Conservation (phyloP, 306 rosid species). For the Urtica urens region DNA sequence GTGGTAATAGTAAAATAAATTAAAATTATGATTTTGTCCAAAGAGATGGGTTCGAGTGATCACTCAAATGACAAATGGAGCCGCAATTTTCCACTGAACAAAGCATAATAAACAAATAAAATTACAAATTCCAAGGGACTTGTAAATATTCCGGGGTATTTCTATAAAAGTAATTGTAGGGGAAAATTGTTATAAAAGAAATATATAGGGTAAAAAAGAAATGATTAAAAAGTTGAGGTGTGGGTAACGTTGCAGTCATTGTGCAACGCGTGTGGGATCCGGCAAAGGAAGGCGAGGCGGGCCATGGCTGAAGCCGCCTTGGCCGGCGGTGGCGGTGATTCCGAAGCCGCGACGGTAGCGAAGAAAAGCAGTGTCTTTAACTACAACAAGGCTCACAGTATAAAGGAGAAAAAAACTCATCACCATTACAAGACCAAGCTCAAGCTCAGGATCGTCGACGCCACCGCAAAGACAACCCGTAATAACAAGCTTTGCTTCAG, state of each 20-base stretch:
- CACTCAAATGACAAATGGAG: too few relatives aligned
- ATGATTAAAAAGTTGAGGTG: background rate
- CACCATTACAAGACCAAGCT: conserved; percentile 25
- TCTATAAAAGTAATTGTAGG: too few relatives aligned
- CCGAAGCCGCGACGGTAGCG: background rate
- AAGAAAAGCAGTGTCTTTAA: background rate
- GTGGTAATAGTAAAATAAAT: too few relatives aligned
- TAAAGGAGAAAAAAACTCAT: conserved; percentile 44
- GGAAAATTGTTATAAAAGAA: too few relatives aligned
- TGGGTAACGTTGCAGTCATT: conserved; percentile 55
- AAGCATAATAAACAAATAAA: too few relatives aligned
- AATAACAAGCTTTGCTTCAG: conserved; percentile 10
- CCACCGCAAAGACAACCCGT: background rate
- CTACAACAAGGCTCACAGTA: conserved; percentile 19
- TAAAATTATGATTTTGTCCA: too few relatives aligned
- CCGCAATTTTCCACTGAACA: too few relatives aligned
- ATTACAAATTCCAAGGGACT: too few relatives aligned
- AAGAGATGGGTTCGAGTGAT: too few relatives aligned
- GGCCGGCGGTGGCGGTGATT: conserved; percentile 15
- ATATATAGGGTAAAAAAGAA: background rate
- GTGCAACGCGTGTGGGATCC: conserved; percentile 93
- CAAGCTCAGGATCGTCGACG: conserved; percentile 9
- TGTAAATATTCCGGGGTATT: too few relatives aligned
- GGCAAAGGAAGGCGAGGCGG: conserved; percentile 75
- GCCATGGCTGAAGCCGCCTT: conserved; percentile 57